phyloP scores from a whole-genome alignment of 2,329 filamentous ascomycete species.

The Clonostachys solani region DNA sequence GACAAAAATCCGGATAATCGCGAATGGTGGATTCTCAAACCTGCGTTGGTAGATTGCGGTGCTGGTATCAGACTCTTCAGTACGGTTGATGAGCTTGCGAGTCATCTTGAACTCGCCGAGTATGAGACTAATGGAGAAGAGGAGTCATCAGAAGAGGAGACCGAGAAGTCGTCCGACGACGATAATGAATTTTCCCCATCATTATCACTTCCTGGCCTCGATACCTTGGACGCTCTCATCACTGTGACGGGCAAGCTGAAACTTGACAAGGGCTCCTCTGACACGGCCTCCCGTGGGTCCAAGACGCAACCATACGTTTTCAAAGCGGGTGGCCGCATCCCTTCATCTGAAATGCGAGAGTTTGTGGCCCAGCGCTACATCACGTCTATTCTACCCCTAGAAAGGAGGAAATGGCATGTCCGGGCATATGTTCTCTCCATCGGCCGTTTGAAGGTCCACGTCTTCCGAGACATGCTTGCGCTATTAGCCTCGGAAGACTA shows the following conservation, averaged over 20 bases:
- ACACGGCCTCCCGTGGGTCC: conserved; percentile 1
- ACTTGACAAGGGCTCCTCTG: conserved; percentile 5
- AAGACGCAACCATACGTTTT: conserved; percentile 13
- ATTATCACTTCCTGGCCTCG: too few relatives aligned
- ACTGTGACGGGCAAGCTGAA: conserved; percentile 3
- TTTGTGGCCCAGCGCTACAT: conserved; percentile 32
- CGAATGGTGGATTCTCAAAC: conserved; percentile 34
- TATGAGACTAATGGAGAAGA: conserved; percentile 8
- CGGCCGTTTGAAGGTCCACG: conserved; percentile 28
- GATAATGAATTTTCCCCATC: too few relatives aligned
- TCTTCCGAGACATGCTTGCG: conserved; percentile 27
- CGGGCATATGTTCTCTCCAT: conserved; percentile 27
- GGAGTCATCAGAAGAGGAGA: conserved; percentile 1
- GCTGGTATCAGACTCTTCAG: conserved; percentile 32
- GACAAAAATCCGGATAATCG: conserved; percentile 15
- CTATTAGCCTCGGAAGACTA: conserved; percentile 27
- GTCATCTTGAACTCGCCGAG: conserved; percentile 26
- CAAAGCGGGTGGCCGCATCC: conserved; percentile 23
- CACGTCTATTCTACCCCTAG: conserved; percentile 19
- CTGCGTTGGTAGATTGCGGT: conserved; percentile 31
- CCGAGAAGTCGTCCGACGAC: conserved; percentile 4
- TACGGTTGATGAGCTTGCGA: conserved; percentile 25
- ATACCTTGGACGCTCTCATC: too few relatives aligned
- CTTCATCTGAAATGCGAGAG: conserved; percentile 27
- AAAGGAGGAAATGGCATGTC: conserved; percentile 28